Percentiles rank a stretch among this genome's conserved stretches.
Conservation (phyloP, 225 moss, liverwort and hornwort genomes). For the Neckera pumila region DNA sequence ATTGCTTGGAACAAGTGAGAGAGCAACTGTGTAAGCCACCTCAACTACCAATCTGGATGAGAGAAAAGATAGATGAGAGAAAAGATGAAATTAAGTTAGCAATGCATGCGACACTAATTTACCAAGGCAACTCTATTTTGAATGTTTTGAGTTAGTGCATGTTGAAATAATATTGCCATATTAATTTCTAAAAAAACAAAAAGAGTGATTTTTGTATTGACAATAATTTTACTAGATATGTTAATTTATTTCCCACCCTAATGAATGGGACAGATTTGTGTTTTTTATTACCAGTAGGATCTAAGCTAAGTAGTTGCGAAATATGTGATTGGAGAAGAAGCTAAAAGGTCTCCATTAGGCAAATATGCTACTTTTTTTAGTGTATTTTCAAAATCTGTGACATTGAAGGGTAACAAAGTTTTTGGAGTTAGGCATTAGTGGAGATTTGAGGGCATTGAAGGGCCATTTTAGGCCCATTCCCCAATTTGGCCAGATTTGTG, state of each 20-base stretch:
- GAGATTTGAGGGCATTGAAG: no score
- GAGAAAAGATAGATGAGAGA: no score
- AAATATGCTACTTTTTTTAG: no score
- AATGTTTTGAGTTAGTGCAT: not conserved
- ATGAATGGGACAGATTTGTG: not conserved
- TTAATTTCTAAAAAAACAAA: not conserved
- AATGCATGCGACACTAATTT: not conserved
- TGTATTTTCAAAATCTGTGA: no score
- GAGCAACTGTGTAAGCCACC: not conserved
- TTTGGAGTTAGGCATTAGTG: no score
- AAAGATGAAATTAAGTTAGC: not conserved
- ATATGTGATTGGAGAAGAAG: not conserved
- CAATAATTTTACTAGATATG: not conserved
- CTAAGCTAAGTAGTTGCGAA: not conserved
- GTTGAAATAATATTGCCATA: not conserved
- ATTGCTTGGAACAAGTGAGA: not conserved
- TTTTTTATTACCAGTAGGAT: not conserved
- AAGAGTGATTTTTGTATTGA: not conserved
- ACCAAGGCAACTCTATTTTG: not conserved
- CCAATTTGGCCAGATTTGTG: no score
- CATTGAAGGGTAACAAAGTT: no score
- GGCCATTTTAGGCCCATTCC: no score
- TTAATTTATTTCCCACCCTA: not conserved
- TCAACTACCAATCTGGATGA: accelerated
- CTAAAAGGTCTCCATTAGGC: no score